These are phyloP conservation scores for Aspergillus sp. DNA, from an alignment of 2,329 filamentous ascomycete genomes.

Conservation along the genomic window DNA sequence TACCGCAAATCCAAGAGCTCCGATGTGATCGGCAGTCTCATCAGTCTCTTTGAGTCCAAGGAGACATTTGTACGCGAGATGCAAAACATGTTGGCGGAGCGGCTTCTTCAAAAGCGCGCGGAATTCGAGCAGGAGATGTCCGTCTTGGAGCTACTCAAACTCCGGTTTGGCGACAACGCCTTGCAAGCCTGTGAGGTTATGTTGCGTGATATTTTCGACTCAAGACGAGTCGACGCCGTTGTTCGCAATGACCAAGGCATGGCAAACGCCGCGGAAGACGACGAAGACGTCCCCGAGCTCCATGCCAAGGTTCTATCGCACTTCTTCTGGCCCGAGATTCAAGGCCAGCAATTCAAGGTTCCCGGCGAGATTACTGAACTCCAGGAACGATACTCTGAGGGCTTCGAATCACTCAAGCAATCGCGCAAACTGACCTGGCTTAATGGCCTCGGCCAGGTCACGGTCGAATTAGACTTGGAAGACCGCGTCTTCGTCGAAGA, in stretches of 20 bases:
- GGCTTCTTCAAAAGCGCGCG: conserved; percentile 65
- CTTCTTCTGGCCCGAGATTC: conserved; percentile 87
- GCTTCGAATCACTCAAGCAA: conserved; percentile 77
- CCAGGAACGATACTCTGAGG: conserved; percentile 69
- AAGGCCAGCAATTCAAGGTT: conserved; percentile 51
- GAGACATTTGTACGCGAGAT: conserved; percentile 95
- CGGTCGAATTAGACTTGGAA: conserved; percentile 76
- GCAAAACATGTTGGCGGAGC: conserved; percentile 82
- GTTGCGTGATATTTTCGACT: conserved; percentile 89
- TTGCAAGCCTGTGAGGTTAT: conserved; percentile 96
- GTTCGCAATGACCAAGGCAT: conserved; percentile 58
- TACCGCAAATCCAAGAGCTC: conserved; percentile 86
- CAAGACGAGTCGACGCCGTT: conserved; percentile 67
- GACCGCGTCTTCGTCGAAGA: conserved; percentile 72
- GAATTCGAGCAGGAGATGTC: conserved; percentile 77
- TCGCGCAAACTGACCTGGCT: conserved; percentile 88
- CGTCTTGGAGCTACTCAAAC: conserved; percentile 82
- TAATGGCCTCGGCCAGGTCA: conserved; percentile 75
- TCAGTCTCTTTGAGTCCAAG: conserved; percentile 82
- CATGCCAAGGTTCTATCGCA: conserved; percentile 86
- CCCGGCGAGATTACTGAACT: conserved; percentile 51
- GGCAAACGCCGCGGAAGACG: conserved; percentile 20
- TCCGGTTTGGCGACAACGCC: conserved; percentile 79
- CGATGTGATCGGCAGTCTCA: conserved; percentile 87
- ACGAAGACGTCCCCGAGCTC: conserved; percentile 48